Conservation (phyloP, 495 filamentous ascomycete genomes). For the Cenococcum geophilum region DNA sequence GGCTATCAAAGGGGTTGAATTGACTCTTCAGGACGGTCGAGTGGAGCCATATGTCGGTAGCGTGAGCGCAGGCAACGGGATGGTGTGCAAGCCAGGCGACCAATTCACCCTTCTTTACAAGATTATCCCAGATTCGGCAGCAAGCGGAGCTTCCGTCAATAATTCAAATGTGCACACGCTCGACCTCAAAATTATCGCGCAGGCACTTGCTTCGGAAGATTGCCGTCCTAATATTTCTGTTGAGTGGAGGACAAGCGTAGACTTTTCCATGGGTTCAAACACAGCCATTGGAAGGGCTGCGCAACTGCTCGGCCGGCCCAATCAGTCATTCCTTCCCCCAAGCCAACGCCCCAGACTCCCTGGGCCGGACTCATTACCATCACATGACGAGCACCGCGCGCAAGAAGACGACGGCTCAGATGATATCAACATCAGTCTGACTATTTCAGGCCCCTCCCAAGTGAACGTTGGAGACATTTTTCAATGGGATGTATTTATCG, state of each 20-base stretch:
- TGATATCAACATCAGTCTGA: slow-evolving; percentile 70
- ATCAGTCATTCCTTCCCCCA: slow-evolving; percentile 5
- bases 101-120: slow-evolving; percentile 81
- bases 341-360: slow-evolving; percentile 11
- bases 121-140: slow-evolving; percentile 55
- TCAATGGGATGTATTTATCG: slow-evolving; percentile 80
- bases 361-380: slow-evolving; percentile 45
- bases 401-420: slow-evolving; percentile 43
- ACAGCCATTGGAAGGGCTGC: slow-evolving; percentile 40
- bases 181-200: slow-evolving; percentile 61
- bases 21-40: slow-evolving; percentile 58
- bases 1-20: slow-evolving; percentile 58
- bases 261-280: slow-evolving; percentile 63
- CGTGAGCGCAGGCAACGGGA: slow-evolving; percentile 44
- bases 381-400: slow-evolving; percentile 15
- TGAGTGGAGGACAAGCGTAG: slow-evolving; percentile 74
- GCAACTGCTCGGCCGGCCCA: slow-evolving; percentile 17
- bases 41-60: slow-evolving; percentile 61
- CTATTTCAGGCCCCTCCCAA: slow-evolving; percentile 57
- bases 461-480: slow-evolving; percentile 71
- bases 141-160: slow-evolving; percentile 6
- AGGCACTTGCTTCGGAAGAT: slow-evolving; percentile 54
- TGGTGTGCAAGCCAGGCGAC: slow-evolving; percentile 70
- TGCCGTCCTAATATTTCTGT: slow-evolving; percentile 72
- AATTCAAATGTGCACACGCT: slow-evolving; percentile 45